These are phyloP conservation scores for Coprinopsis sp. DNA, from an alignment of 768 basidiomycete genomes.

Conservation along the genomic window DNA sequence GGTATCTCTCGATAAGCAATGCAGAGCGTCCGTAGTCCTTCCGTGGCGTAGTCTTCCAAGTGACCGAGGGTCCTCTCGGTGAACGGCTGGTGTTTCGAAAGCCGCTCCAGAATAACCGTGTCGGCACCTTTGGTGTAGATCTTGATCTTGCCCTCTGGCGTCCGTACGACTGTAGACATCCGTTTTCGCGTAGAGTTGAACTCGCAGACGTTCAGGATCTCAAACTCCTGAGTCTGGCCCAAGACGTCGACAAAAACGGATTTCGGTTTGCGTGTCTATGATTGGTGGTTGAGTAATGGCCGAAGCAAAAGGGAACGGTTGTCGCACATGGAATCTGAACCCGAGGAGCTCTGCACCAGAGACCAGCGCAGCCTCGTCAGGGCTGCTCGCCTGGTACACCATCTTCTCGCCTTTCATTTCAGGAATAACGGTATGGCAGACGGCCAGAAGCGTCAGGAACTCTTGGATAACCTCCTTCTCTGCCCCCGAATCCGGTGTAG, in stretches of 20 bases:
- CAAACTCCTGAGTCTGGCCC: slow-evolving; percentile 72
- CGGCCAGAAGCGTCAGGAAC: slow-evolving; percentile 80
- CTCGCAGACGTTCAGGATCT: slow-evolving; percentile 95
- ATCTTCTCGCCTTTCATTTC: slow-evolving; percentile 88
- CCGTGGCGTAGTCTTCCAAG: slow-evolving; percentile 98
- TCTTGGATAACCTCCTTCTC: slow-evolving; percentile 59
- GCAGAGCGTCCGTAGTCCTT: slow-evolving; percentile 95
- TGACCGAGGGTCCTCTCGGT: slow-evolving; percentile 85
- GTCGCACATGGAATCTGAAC: slow-evolving; percentile 87
- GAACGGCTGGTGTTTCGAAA: slow-evolving; percentile 80
- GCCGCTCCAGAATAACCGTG: slow-evolving; percentile 91
- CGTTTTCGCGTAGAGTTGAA: slow-evolving; percentile 98
- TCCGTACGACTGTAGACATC: slow-evolving; percentile 92
- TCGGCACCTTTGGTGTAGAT: slow-evolving; percentile 97
- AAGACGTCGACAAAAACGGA: slow-evolving; percentile 86
- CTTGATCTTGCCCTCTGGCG: slow-evolving; percentile 88
- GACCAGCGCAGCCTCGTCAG: slow-evolving; percentile 95
- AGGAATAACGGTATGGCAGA: slow-evolving; percentile 98
- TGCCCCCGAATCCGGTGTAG: slow-evolving; percentile 24
- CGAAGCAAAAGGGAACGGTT: neutral
- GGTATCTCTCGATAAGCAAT: slow-evolving; percentile 91
- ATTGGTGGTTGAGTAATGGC: neutral
- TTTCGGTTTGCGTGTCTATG: slow-evolving; percentile 89
- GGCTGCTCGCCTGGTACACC: slow-evolving; percentile 92
- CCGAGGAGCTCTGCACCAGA: slow-evolving; percentile 89